Evolutionary conservation across 2,329 filamentous ascomycete species (phyloP).

Genomic region (Zymoseptoria ardabiliae): DNA sequence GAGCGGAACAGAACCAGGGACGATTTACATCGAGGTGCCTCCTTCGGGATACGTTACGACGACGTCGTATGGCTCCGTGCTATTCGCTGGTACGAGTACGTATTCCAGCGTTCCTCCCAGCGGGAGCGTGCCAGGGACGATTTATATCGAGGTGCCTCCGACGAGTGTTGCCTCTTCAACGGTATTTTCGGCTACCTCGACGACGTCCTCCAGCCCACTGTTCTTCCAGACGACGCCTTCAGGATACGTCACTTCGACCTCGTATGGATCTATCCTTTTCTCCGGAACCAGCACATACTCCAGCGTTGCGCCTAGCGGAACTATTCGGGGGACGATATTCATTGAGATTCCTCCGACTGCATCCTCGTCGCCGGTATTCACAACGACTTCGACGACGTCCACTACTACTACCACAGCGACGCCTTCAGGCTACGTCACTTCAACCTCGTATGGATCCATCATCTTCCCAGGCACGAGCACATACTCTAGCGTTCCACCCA

Average conservation of each 20-base stretch:
- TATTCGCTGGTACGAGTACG: conserved; percentile 1
- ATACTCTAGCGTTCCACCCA: neutral
- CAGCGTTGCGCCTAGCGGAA: neutral
- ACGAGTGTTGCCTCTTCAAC: too few species aligned
- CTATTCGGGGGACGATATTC: conserved; percentile 2
- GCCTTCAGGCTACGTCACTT: neutral
- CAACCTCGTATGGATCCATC: neutral
- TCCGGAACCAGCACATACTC: too few species aligned
- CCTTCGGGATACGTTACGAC: neutral
- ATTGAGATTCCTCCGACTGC: neutral
- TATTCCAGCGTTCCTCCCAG: conserved; percentile 5
- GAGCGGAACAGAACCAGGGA: conserved; percentile 2
- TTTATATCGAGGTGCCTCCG: neutral
- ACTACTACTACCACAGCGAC: too few species aligned
- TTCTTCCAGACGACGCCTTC: too few species aligned
- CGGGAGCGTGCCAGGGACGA: conserved; percentile 1
- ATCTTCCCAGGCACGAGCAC: neutral
- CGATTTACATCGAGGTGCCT: conserved; percentile 4
- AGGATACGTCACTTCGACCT: too few species aligned
- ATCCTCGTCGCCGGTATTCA: too few species aligned
- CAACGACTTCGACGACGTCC: too few species aligned
- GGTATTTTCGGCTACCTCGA: too few species aligned
- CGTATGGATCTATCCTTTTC: too few species aligned
- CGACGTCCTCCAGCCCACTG: too few species aligned
- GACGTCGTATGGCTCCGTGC: neutral